phyloP scores from a whole-genome alignment of 805 yeast genomes.

The Kregervanrija pseudodelftensis region DNA sequence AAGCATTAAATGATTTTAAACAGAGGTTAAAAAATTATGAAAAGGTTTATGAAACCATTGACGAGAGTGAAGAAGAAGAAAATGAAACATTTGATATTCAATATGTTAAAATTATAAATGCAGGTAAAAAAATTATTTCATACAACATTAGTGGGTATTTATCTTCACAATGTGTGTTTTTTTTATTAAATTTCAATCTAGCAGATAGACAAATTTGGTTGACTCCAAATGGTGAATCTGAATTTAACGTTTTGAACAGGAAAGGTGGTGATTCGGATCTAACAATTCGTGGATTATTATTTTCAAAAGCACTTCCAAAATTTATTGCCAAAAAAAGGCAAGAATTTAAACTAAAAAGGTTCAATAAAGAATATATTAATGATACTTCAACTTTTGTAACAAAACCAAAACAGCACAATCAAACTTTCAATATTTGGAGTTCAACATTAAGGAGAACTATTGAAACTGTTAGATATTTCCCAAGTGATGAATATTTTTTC shows the following conservation, averaged over 20 bases:
- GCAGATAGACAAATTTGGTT: slow-evolving; percentile 32
- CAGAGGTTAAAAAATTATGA: slow-evolving; percentile 79
- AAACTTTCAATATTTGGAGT: slow-evolving; percentile 30
- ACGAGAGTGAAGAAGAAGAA: slow-evolving; percentile 44
- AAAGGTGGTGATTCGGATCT: slow-evolving; percentile 30
- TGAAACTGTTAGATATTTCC: slow-evolving; percentile 28
- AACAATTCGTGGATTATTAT: slow-evolving; percentile 23
- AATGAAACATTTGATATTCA: slow-evolving; percentile 42
- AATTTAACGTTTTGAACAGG: slow-evolving; percentile 18
- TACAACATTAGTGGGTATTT: slow-evolving; percentile 52
- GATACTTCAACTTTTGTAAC: slow-evolving; percentile 20
- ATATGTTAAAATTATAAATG: slow-evolving; percentile 57
- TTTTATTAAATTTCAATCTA: slow-evolving; percentile 36
- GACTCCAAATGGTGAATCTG: slow-evolving; percentile 29
- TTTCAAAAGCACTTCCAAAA: slow-evolving; percentile 29
- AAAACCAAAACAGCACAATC: slow-evolving; percentile 15
- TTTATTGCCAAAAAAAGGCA: slow-evolving; percentile 28
- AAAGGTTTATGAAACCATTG: slow-evolving; percentile 84
- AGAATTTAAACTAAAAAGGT: slow-evolving; percentile 28
- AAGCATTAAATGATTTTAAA: slow-evolving; percentile 75
- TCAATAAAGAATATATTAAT: slow-evolving; percentile 27
- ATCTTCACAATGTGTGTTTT: slow-evolving; percentile 51
- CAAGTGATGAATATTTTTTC: slow-evolving; percentile 22
- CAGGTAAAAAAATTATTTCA: slow-evolving; percentile 49
- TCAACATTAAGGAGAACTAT: slow-evolving; percentile 26